Evolutionary conservation across 306 rosid species (phyloP), one percentile per base, ranked within the genome.

Genomic region (Acacia melanoxylon): DNA sequence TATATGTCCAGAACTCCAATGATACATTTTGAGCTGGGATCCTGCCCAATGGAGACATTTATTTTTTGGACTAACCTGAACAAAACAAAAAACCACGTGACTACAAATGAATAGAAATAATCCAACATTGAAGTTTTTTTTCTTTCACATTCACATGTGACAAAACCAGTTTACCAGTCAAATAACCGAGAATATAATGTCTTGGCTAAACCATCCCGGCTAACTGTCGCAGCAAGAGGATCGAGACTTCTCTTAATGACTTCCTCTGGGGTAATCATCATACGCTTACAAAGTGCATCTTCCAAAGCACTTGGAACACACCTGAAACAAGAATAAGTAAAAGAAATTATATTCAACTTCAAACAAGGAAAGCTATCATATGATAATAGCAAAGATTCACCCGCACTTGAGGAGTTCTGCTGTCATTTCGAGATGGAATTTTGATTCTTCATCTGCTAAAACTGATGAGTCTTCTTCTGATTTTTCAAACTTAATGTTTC

Each of bases 1-100:
- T 95, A 95, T 78, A 93, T 95, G 89, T 93, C 98, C 81, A 95
- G 97, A 77, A 95, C 91, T 68, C 98, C 98, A 27, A 95, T 93
- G 86, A 90, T 90, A 85, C 68, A 83, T 35, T 90, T 89, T 52
- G 98, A 91, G 89, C 54, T 46, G 75, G 92, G 78, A 77, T 95
- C 98, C 86, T 93, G 98, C 81, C 97, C 98, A 74, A 95, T 93
- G 79, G 98, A 91, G 81, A 83, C 78, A 86, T 95, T 95, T 80
- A 93, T 91, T 87, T 93, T 95, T 67, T 84, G 85, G 81, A 95
- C 98, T 89, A 93, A 88, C 97, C 98, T 95, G 97, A 62, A 83
- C 75, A 86, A 42, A 66, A 56, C 67, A 84, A 88, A 83, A 75
- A 16, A 7, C 16, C 15, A 83, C 13, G 22, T 70, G 76, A 52